Base-by-base conservation (phyloP, 2,329 filamentous ascomycete genomes). In the Hymenoscyphus infarciens region DNA sequence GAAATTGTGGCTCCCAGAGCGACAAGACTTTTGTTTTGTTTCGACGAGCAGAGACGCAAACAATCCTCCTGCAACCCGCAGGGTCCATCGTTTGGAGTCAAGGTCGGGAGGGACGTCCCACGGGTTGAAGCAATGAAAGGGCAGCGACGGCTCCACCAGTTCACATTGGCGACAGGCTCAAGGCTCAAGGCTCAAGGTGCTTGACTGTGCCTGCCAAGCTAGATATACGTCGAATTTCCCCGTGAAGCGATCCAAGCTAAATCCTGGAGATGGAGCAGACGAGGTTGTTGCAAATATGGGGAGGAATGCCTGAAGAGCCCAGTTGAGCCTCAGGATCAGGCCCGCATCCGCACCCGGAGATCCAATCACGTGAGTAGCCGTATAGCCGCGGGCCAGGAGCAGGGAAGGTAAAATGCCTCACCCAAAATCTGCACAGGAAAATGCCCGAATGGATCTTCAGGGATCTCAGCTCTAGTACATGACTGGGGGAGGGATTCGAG, bases 181-280 rank as follows among this genome's bases (percentile, higher is more conserved):
- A 19, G n/a, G n/a, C n/a, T n/a, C n/a, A n/a, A n/a, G n/a, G n/a
- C n/a, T n/a, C n/a, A n/a, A n/a, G n/a, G 39, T 42, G 39, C 39
- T 19, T 42, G 15, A 42, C 6, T 42, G 42, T 49, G 19, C 42
- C 42, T 49, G 42, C 42, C 42, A 49, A 49, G 42, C 19, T 22
- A 25, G 42, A 19, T 49, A 49, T 49, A 19, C 42, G 19, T 49
- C 42, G 42, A 49, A 49, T 49, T 49, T 49, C 42, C 42, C 42
- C 42, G 42, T 49, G 42, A 49, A 49, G 42, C 42, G 42, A 49
- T 49, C 42, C 42, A 49, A 22, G 42, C 42, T 10, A 49, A 49
- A 22, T 49, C 42, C 42, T 49, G 42, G 42, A 49, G 42, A 25
- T 49, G 42, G 42, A 49, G 42, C 22, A 49, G 42, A 15, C 10